phyloP scores from a whole-genome alignment of 805 yeast genomes.

The Priceomyces medius region DNA sequence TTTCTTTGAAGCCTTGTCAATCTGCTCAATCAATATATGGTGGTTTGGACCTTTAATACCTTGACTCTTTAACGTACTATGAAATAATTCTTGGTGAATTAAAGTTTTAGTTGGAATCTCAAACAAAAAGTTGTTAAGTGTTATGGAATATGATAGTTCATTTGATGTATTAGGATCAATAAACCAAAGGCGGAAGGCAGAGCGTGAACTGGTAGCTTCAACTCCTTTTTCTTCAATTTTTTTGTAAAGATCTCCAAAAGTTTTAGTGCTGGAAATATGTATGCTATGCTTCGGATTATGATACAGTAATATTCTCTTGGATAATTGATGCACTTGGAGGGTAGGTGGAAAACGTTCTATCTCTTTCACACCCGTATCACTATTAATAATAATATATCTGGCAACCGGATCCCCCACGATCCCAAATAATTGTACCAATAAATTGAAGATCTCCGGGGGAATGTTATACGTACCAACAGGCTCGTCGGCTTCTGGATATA shows the following conservation, averaged over 20 bases:
- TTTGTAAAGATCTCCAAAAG: slow-evolving; percentile 34
- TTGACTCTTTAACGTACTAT: slow-evolving; percentile 27
- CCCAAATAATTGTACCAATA: slow-evolving; percentile 56
- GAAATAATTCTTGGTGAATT: slow-evolving; percentile 23
- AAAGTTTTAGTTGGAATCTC: slow-evolving; percentile 29
- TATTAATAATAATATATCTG: slow-evolving; percentile 26
- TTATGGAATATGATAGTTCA: slow-evolving; percentile 22
- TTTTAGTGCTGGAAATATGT: slow-evolving; percentile 30
- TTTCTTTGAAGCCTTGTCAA: slow-evolving; percentile 15
- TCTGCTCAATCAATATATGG: slow-evolving; percentile 30
- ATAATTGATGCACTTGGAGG: slow-evolving; percentile 34
- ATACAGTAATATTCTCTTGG: slow-evolving; percentile 16
- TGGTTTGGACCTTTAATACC: slow-evolving; percentile 24
- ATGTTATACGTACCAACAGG: slow-evolving; percentile 24
- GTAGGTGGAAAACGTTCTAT: slow-evolving; percentile 38
- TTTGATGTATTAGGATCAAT: slow-evolving; percentile 23
- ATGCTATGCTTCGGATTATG: slow-evolving; percentile 11
- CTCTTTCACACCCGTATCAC: slow-evolving; percentile 23
- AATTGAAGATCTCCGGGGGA: slow-evolving; percentile 44
- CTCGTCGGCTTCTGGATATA: slow-evolving; percentile 26
- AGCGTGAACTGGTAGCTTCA: slow-evolving; percentile 7
- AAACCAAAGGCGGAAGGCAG: slow-evolving; percentile 37
- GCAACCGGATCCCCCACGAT: slow-evolving; percentile 36
- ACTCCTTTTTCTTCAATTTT: neutral
- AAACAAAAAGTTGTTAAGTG: slow-evolving; percentile 25